Evolutionary conservation across 2,329 filamentous ascomycete genomes (phyloP).

Genomic region (Juglanconis juglandina): DNA sequence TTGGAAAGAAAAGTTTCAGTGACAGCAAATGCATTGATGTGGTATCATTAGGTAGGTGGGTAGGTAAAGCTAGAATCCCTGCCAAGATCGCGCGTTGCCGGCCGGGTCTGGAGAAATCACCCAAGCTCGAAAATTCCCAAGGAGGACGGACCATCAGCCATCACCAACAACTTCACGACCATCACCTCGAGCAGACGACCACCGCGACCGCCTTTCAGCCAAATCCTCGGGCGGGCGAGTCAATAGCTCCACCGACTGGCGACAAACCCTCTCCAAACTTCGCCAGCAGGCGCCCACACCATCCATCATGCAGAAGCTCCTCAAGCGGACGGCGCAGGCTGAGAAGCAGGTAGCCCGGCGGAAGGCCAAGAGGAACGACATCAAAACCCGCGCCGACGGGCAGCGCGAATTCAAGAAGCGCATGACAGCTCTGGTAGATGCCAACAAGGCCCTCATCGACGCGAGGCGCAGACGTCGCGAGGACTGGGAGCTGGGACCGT

Average conservation of each 20-base stretch:
- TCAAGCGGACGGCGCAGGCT: slow-evolving; percentile 63
- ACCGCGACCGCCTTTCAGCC: not conserved
- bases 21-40: too few relatives aligned
- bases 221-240: not conserved
- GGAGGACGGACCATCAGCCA: not conserved
- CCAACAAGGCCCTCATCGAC: slow-evolving; percentile 2
- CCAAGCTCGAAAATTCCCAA: slow-evolving; percentile 20
- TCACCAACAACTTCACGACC: not conserved
- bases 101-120: not conserved
- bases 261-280: not conserved
- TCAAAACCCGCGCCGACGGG: slow-evolving; percentile 27
- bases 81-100: too few relatives aligned
- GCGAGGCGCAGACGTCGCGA: slow-evolving; percentile 50
- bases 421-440: not conserved
- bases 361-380: slow-evolving; percentile 25
- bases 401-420: slow-evolving; percentile 28
- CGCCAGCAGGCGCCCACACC: not conserved
- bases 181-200: not conserved
- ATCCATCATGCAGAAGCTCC: slow-evolving; percentile 64
- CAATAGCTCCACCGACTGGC: not conserved
- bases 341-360: slow-evolving; percentile 59
- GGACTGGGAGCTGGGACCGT: slow-evolving; percentile 73
- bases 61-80: too few relatives aligned
- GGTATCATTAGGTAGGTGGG: too few relatives aligned
- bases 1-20: too few relatives aligned